Evolutionary conservation across 2,329 filamentous ascomycete genomes (phyloP).

Genomic region (Magnaporthiopsis incrustans): DNA sequence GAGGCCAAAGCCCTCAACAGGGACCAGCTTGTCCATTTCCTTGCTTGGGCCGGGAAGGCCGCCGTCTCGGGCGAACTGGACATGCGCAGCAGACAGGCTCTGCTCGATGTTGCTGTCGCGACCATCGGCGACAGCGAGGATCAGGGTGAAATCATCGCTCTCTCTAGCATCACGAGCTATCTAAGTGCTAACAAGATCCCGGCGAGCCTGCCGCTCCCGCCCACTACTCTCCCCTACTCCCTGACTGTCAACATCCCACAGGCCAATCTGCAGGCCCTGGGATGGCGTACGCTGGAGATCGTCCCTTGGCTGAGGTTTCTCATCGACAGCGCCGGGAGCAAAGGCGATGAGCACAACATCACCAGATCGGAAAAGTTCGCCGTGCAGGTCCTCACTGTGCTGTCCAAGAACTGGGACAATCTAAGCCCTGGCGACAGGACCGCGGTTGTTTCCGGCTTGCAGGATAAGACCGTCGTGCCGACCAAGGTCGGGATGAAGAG

Average conservation of each 20-base stretch:
- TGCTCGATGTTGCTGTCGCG: slow-evolving; percentile 76
- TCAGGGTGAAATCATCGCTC: slow-evolving; percentile 63
- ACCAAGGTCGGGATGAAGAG: slow-evolving; percentile 86
- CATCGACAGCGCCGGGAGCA: slow-evolving; percentile 56
- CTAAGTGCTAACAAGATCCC: slow-evolving; percentile 73
- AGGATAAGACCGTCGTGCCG: slow-evolving; percentile 68
- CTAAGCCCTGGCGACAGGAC: slow-evolving; percentile 58
- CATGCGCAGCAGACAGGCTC: slow-evolving; percentile 51
- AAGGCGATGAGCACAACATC: slow-evolving; percentile 57
- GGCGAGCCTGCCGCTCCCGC: slow-evolving; percentile 70
- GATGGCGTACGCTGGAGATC: slow-evolving; percentile 79
- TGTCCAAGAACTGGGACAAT: slow-evolving; percentile 90
- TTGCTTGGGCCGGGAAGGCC: slow-evolving; percentile 74
- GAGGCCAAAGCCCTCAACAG: slow-evolving; percentile 74
- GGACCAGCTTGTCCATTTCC: slow-evolving; percentile 70
- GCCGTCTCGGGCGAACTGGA: slow-evolving; percentile 67
- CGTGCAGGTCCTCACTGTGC: slow-evolving; percentile 63
- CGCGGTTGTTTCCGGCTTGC: slow-evolving; percentile 56
- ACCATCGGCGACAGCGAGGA: slow-evolving; percentile 50
- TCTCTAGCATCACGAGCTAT: slow-evolving; percentile 68
- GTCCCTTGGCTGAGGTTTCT: slow-evolving; percentile 81
- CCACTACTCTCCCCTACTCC: slow-evolving; percentile 74
- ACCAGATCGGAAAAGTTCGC: slow-evolving; percentile 68
- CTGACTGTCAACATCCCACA: slow-evolving; percentile 64
- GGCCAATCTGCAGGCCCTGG: slow-evolving; percentile 67